Conservation (phyloP, 2,329 filamentous ascomycete genomes). For the Phialocephala subalpina region DNA sequence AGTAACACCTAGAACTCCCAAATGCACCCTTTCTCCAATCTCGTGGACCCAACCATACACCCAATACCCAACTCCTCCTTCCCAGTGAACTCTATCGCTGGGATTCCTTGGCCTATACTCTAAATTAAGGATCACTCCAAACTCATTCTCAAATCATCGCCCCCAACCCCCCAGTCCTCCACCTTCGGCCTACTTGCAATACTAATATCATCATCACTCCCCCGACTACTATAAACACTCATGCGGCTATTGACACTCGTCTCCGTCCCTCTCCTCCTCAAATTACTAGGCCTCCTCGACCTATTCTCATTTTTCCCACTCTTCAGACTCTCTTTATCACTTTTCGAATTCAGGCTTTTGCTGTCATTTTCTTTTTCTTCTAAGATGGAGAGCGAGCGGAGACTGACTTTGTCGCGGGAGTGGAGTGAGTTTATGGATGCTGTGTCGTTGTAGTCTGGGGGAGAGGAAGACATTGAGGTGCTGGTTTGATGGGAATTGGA, state of each 20-base stretch:
- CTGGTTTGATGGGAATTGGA: neutral
- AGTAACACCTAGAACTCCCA: no score
- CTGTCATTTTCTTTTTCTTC: conserved; percentile 24
- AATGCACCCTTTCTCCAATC: no score
- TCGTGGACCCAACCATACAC: no score
- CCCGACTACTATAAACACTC: conserved; percentile 28
- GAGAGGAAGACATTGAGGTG: conserved; percentile 15
- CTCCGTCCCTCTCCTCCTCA: conserved; percentile 34
- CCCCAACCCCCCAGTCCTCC: conserved; percentile 78
- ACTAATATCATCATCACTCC: conserved; percentile 49
- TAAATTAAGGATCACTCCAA: conserved; percentile 72
- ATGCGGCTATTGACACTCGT: conserved; percentile 25
- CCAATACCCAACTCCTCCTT: no score
- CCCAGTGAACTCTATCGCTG: no score
- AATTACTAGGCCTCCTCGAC: conserved; percentile 30
- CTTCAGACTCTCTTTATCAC: conserved; percentile 30
- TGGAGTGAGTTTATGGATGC: conserved; percentile 8
- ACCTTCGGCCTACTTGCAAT: conserved; percentile 62
- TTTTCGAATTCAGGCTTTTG: conserved; percentile 20
- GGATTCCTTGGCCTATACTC: no score
- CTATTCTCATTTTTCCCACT: conserved; percentile 17
- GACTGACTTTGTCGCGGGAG: conserved; percentile 8
- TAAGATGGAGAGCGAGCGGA: conserved; percentile 15
- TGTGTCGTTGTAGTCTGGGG: conserved; percentile 30
- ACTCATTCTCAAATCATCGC: conserved; percentile 85